Evolutionary conservation across 208 protist genomes (phyloP).

Genomic region (Herpetomonas muscarum): DNA sequence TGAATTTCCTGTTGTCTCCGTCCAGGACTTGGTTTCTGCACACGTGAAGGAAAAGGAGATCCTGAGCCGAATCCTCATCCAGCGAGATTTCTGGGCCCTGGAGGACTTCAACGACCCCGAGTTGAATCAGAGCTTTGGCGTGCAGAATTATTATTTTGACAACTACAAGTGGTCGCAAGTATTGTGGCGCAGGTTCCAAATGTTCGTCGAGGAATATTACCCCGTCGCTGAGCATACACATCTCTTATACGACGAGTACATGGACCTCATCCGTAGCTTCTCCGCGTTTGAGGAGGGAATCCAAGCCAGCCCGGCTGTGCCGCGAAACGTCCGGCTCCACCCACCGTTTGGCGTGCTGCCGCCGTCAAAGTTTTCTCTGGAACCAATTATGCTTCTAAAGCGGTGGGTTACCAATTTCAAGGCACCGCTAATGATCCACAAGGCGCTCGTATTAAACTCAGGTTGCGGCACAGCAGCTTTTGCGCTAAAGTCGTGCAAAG

Average conservation of each 20-base stretch:
- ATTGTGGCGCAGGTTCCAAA: conserved; percentile 81
- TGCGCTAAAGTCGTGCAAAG: conserved; percentile 30
- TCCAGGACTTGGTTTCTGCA: conserved; percentile 45
- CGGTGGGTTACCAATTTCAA: conserved; percentile 72
- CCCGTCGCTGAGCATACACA: conserved; percentile 79
- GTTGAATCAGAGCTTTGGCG: conserved; percentile 81
- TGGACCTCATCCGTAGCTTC: conserved; percentile 75
- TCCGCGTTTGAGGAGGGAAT: conserved; percentile 75
- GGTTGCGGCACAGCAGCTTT: conserved; percentile 60
- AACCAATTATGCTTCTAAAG: conserved; percentile 69
- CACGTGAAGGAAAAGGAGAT: conserved; percentile 53
- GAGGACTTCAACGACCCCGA: conserved; percentile 88
- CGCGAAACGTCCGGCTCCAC: conserved; percentile 47
- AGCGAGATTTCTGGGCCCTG: conserved; percentile 81
- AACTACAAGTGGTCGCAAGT: conserved; percentile 90
- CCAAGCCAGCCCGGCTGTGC: conserved; percentile 37
- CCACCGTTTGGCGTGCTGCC: conserved; percentile 58
- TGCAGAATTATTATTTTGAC: conserved; percentile 89
- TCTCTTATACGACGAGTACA: conserved; percentile 70
- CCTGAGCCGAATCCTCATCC: conserved; percentile 61
- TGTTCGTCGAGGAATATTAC: conserved; percentile 84
- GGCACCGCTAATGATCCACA: conserved; percentile 53
- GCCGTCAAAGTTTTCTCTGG: conserved; percentile 49
- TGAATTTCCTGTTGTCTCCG: conserved; percentile 57
- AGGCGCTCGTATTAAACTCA: conserved; percentile 57